Percentiles rank a stretch among this genome's conserved stretches.
phyloP scores from a whole-genome alignment of 768 basidiomycete species.

The Lactarius vividus region DNA sequence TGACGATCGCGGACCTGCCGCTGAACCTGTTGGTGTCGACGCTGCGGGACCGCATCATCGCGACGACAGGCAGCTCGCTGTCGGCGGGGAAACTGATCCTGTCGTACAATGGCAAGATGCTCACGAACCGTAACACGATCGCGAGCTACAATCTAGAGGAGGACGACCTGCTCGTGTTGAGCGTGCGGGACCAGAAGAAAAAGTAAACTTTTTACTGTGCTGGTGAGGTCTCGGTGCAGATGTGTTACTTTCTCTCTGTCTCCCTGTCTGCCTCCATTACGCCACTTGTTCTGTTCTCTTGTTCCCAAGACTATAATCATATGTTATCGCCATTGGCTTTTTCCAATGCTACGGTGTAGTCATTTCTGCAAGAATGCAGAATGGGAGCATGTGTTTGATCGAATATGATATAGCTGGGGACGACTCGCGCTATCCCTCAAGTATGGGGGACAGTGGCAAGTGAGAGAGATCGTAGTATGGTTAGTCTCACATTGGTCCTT shows the following conservation, averaged over 20 bases:
- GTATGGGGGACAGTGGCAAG: background rate
- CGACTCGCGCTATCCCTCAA: no score
- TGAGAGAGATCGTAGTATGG: no score
- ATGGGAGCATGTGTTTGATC: background rate
- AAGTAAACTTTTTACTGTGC: constrained; percentile 37
- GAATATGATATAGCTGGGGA: background rate
- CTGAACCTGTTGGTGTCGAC: constrained; percentile 84
- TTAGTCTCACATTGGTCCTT: no score
- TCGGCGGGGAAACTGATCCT: constrained; percentile 79
- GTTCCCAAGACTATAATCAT: background rate
- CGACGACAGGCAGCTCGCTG: constrained; percentile 73
- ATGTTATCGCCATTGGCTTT: background rate
- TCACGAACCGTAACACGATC: constrained; percentile 82
- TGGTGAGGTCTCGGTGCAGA: no score
- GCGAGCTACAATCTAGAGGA: constrained; percentile 90
- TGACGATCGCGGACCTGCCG: constrained; percentile 79
- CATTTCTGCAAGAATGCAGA: background rate
- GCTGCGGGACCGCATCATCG: constrained; percentile 83
- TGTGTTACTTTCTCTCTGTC: background rate
- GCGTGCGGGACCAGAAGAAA: constrained; percentile 74
- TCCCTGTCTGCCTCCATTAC: background rate
- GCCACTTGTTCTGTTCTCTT: background rate
- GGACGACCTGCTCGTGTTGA: constrained; percentile 78
- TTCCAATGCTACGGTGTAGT: no score
- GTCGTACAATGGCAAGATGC: constrained; percentile 77